A percentile compares a stretch with the other conserved stretches of the same genome.
Conservation (phyloP, 2,329 filamentous ascomycete species). For the Cladosporium colombiae region DNA sequence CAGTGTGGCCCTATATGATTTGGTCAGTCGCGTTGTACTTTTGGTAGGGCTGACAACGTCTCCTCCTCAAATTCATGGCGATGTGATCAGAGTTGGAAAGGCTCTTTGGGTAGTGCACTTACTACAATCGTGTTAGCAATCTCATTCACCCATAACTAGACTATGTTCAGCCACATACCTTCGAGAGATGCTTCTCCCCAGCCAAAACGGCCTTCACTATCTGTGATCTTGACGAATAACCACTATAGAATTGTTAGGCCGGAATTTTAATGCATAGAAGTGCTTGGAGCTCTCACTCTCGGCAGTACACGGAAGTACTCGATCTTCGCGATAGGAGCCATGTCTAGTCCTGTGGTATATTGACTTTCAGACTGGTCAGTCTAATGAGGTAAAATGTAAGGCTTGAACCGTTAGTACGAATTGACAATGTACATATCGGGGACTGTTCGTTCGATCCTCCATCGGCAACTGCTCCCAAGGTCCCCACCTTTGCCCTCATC, state of each 20-base stretch:
- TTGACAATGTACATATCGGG: background rate
- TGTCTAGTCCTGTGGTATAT: constrained; percentile 32
- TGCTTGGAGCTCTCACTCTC: constrained; percentile 37
- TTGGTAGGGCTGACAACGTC: background rate
- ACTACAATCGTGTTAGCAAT: background rate
- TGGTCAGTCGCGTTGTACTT: background rate
- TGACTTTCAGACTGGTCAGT: background rate
- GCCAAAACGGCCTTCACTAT: constrained; percentile 62
- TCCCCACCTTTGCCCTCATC: background rate
- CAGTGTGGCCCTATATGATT: constrained; percentile 57
- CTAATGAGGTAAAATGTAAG: background rate
- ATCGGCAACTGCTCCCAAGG: background rate
- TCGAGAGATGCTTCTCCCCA: constrained; percentile 73
- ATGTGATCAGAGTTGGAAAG: background rate
- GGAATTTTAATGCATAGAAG: background rate
- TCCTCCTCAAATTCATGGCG: too few species aligned
- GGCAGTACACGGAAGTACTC: constrained; percentile 73
- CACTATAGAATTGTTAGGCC: constrained; percentile 42
- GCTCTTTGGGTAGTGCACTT: background rate
- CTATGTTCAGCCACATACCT: constrained; percentile 36
- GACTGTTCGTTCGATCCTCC: background rate
- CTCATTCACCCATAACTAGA: background rate
- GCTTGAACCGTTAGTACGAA: background rate
- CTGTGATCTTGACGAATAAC: constrained; percentile 74
- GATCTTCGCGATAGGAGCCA: constrained; percentile 63